These are phyloP conservation scores for Halenospora varia DNA, from an alignment of 495 filamentous ascomycete genomes.

Conservation along the genomic window DNA sequence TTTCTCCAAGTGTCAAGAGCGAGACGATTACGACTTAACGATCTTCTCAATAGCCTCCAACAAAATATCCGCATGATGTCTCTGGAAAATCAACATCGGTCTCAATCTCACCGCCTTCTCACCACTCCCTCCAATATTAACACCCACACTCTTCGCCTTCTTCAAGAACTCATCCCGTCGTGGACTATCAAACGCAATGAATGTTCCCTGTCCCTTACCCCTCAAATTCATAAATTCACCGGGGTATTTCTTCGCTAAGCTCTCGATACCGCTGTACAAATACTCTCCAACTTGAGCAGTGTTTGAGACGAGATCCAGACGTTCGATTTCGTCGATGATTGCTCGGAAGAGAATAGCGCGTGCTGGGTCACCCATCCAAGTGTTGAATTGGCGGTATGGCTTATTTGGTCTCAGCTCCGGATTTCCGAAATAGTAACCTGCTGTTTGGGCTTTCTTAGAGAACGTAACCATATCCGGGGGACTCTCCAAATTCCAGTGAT, in stretches of 20 bases:
- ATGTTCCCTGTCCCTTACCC: conserved; percentile 92
- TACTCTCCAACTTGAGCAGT: conserved; percentile 83
- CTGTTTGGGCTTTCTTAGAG: conserved; percentile 97
- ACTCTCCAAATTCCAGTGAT: conserved; percentile 83
- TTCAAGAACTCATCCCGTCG: conserved; percentile 78
- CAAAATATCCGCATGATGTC: conserved; percentile 72
- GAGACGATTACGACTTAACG: conserved; percentile 37
- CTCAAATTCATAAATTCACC: conserved; percentile 83
- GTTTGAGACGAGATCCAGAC: conserved; percentile 72
- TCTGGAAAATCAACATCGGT: conserved; percentile 96
- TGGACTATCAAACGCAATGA: conserved; percentile 93
- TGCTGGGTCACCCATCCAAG: conserved; percentile 98
- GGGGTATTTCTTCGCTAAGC: conserved; percentile 70
- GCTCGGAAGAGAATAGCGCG: conserved; percentile 87
- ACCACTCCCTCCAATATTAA: conserved; percentile 93
- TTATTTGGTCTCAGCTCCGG: conserved; percentile 88
- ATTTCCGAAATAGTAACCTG: conserved; percentile 94
- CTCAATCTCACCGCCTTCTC: conserved; percentile 75
- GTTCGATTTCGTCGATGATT: conserved; percentile 86
- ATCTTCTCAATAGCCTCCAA: conserved; percentile 67
- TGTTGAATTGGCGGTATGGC: conserved; percentile 99
- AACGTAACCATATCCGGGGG: conserved; percentile 99
- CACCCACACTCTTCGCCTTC: conserved; percentile 74
- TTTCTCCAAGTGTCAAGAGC: background rate
- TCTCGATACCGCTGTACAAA: conserved; percentile 67